Conservation (phyloP, 371 early-diverging fungal genomes). For the Blakeslea trispora region DNA sequence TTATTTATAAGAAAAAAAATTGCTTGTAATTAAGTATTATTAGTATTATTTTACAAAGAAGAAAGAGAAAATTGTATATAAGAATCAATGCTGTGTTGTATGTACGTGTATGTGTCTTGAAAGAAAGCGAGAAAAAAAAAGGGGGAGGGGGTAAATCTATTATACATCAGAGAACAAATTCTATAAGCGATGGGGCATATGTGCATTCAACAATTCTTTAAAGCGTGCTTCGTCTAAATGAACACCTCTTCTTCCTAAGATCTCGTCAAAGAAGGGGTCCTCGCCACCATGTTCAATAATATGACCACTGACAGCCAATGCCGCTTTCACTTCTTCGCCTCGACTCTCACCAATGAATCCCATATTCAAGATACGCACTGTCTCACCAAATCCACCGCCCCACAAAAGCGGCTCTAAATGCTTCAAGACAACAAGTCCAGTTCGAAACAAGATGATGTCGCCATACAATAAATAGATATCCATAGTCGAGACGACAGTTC, state of each 20-base stretch:
- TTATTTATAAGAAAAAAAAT: neutral
- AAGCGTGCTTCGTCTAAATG: slow-evolving; percentile 41
- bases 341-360: slow-evolving; percentile 40
- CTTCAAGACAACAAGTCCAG: slow-evolving; percentile 49
- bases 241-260: slow-evolving; percentile 42
- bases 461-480: slow-evolving; percentile 53
- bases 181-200: slow-evolving; percentile 21
- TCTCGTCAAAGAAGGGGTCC: slow-evolving; percentile 51
- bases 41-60: no score
- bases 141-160: neutral
- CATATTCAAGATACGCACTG: slow-evolving; percentile 41
- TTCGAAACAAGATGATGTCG: slow-evolving; percentile 50
- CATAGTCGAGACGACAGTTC: slow-evolving; percentile 50
- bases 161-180: no score
- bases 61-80: no score
- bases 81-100: no score
- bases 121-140: neutral
- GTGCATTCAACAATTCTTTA: slow-evolving; percentile 38
- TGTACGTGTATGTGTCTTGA: no score
- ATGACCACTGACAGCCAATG: slow-evolving; percentile 50
- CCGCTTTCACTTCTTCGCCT: slow-evolving; percentile 44
- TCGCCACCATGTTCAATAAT: slow-evolving; percentile 47
- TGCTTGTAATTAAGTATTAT: no score
- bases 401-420: slow-evolving; percentile 51
- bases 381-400: slow-evolving; percentile 54